These are phyloP conservation scores for Leishmania gerbilli DNA, from an alignment of 208 protist genomes.

Conservation along the genomic window DNA sequence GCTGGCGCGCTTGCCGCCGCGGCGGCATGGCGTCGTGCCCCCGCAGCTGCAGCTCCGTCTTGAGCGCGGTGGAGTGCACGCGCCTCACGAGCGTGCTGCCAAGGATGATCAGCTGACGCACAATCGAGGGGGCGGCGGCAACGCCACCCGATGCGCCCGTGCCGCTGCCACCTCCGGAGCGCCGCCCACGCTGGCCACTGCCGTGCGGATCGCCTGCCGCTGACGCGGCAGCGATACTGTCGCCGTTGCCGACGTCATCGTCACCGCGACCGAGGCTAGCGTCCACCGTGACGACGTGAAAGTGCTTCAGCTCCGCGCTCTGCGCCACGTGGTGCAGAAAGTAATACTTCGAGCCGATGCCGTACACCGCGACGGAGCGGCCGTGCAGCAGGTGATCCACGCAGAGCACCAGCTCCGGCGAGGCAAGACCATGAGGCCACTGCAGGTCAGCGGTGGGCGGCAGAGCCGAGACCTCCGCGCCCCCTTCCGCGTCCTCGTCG, in stretches of 20 bases:
- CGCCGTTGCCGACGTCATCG: background rate
- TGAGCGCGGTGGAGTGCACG: background rate
- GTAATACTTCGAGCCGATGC: constrained; percentile 73
- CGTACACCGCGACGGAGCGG: constrained; percentile 78
- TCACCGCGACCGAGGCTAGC: constrained; percentile 30
- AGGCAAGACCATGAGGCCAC: constrained; percentile 59
- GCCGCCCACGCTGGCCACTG: background rate
- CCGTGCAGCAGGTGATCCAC: constrained; percentile 77
- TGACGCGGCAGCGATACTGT: background rate
- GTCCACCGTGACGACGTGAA: constrained; percentile 47
- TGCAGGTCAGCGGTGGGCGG: constrained; percentile 8
- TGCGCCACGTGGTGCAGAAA: constrained; percentile 79
- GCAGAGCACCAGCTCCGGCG: constrained; percentile 61
- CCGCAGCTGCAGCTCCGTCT: background rate
- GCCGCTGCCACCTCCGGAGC: background rate
- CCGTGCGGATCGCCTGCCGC: background rate
- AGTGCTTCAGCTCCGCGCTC: constrained; percentile 48
- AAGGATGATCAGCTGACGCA: constrained; percentile 2
- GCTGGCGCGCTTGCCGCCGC: background rate
- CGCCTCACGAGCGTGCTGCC: constrained; percentile 3
- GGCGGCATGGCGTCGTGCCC: background rate
- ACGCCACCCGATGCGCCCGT: background rate
- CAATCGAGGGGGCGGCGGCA: background rate
- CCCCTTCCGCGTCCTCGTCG: background rate
- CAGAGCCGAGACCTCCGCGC: background rate